Conservation (phyloP, 2,329 filamentous ascomycete genomes). For the Cyphellophora attinorum region DNA sequence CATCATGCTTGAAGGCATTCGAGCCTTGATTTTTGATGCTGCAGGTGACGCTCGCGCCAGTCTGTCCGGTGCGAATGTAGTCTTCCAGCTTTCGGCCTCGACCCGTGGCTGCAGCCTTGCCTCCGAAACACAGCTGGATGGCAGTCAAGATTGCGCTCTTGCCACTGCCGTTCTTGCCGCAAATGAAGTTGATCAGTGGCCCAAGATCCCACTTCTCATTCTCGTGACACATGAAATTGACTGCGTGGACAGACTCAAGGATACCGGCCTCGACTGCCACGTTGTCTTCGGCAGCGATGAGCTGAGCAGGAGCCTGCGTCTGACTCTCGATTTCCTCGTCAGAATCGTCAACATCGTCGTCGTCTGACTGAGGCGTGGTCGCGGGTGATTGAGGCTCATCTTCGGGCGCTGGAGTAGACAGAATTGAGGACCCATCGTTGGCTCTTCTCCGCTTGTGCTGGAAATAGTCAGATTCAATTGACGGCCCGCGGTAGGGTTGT, state of each 20-base stretch:
- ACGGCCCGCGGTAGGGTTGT: too few relatives aligned
- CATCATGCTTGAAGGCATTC: conserved; percentile 70
- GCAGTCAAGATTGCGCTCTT: conserved; percentile 95
- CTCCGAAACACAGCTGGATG: conserved; percentile 86
- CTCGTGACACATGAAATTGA: conserved; percentile 94
- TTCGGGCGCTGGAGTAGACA: conserved; percentile 6
- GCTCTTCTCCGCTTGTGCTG: conserved; percentile 14
- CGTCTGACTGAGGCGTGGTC: conserved; percentile 13
- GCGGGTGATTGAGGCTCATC: conserved; percentile 4
- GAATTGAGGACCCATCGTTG: conserved; percentile 12
- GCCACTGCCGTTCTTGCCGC: conserved; percentile 93
- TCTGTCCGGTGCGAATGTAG: conserved; percentile 81
- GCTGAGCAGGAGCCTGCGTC: conserved; percentile 51
- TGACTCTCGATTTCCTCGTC: conserved; percentile 11
- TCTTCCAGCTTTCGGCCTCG: conserved; percentile 80
- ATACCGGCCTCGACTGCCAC: conserved; percentile 73
- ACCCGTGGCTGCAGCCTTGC: conserved; percentile 86
- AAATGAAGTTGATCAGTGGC: conserved; percentile 93
- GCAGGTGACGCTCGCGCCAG: conserved; percentile 65
- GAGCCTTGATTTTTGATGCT: conserved; percentile 84
- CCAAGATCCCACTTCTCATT: conserved; percentile 76
- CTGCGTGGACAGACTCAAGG: conserved; percentile 74
- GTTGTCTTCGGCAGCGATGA: conserved; percentile 52
- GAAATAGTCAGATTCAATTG: neutral
- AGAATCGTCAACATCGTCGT: too few relatives aligned